phyloP scores from a whole-genome alignment of 345 rosid species.

The Salix arbutifolia region DNA sequence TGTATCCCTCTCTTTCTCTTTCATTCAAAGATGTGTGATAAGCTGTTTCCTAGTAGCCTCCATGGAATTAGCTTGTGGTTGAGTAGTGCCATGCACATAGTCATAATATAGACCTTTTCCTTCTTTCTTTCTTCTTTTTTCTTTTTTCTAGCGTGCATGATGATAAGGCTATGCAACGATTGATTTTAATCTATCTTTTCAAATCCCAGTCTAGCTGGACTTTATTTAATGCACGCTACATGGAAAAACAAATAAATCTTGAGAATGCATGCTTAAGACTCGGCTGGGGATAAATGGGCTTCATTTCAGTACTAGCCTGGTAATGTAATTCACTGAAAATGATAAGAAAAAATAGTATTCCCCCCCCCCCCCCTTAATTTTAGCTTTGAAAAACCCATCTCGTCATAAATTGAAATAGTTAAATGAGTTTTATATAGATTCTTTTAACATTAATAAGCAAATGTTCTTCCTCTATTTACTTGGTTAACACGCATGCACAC shows the following conservation, averaged over 20 bases:
- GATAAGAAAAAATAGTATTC: too few species aligned
- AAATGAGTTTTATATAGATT: too few species aligned
- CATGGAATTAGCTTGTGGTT: background rate
- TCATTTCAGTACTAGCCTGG: too few species aligned
- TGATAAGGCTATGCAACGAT: background rate
- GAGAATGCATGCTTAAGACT: too few species aligned
- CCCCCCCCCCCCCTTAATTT: too few species aligned
- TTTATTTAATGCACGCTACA: too few species aligned
- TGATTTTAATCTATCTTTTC: background rate
- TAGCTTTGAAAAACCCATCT: too few species aligned
- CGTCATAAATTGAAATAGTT: too few species aligned
- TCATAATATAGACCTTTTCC: background rate
- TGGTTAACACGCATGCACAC: background rate
- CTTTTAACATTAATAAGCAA: background rate
- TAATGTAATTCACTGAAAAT: too few species aligned
- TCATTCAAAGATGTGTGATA: background rate
- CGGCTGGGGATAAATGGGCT: too few species aligned
- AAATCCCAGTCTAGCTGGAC: too few species aligned
- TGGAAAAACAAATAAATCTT: too few species aligned
- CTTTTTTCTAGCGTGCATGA: background rate
- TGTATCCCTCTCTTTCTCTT: background rate
- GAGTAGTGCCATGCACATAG: background rate
- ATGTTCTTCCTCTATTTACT: background rate
- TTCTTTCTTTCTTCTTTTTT: background rate
- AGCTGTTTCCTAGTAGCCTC: background rate